Evolutionary conservation across 2,329 filamentous ascomycete species (phyloP).

Genomic region (Laburnicola sp.): DNA sequence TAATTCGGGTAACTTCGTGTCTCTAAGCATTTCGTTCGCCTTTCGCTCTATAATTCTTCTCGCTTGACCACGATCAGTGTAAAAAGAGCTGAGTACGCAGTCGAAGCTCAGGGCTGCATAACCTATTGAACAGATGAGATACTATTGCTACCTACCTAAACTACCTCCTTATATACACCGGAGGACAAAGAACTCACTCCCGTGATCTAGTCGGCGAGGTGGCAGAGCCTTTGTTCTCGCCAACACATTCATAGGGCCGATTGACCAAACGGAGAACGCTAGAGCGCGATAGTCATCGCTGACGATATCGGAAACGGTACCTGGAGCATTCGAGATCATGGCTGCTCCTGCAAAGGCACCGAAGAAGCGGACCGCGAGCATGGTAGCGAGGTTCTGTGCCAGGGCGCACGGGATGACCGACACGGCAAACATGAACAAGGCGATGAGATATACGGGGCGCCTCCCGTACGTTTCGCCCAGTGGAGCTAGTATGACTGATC

Average conservation of each 20-base stretch:
- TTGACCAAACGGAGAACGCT: constrained; percentile 80
- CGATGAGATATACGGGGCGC: constrained; percentile 67
- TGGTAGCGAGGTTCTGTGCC: constrained; percentile 66
- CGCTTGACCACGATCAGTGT: too few relatives aligned
- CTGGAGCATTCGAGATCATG: constrained; percentile 81
- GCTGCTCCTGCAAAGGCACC: constrained; percentile 74
- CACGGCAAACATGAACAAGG: constrained; percentile 65
- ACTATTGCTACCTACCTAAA: too few relatives aligned
- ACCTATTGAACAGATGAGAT: too few relatives aligned
- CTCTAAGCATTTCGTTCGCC: too few relatives aligned
- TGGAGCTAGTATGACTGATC: constrained; percentile 73
- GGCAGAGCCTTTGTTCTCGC: too few relatives aligned
- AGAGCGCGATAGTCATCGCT: constrained; percentile 76
- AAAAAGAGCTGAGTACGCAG: too few relatives aligned
- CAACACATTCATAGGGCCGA: constrained; percentile 88
- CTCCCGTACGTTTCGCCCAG: constrained; percentile 72
- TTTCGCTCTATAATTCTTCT: too few relatives aligned
- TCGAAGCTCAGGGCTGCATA: too few relatives aligned
- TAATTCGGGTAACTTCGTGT: too few relatives aligned
- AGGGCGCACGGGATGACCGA: constrained; percentile 73
- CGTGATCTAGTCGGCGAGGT: too few relatives aligned
- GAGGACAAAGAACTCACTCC: too few relatives aligned
- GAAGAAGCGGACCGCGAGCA: constrained; percentile 75
- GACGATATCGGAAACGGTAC: constrained; percentile 80
- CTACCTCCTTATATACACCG: too few relatives aligned